phyloP scores from a whole-genome alignment of 2,329 filamentous ascomycete species.

The Cercospora nicotianae region DNA sequence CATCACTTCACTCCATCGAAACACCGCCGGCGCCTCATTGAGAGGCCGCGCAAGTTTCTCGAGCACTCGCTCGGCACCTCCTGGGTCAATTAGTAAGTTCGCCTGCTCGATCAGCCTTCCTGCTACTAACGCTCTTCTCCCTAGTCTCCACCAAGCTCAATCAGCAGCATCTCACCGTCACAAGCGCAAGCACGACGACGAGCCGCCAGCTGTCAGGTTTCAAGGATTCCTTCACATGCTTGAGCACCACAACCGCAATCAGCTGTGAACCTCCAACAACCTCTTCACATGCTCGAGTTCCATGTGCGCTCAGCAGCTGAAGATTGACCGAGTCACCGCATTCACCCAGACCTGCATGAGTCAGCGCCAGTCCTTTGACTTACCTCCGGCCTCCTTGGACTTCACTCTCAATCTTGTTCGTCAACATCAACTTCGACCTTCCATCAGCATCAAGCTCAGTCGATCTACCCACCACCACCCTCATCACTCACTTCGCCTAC shows the following conservation, averaged over 20 bases:
- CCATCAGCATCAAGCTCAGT: neutral
- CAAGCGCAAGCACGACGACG: neutral
- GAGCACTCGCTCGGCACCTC: neutral
- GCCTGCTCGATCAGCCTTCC: neutral
- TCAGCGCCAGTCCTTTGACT: neutral
- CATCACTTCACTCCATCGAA: neutral
- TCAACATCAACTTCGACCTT: neutral
- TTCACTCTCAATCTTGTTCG: neutral
- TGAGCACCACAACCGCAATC: neutral
- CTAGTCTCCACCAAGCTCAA: neutral
- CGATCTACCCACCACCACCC: too few species aligned
- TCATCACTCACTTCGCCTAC: neutral
- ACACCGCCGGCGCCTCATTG: neutral
- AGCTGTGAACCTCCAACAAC: neutral
- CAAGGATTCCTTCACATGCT: neutral
- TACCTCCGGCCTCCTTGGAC: neutral
- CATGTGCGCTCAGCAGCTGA: neutral
- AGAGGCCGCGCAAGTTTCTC: neutral
- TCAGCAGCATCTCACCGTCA: neutral
- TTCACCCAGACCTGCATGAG: neutral
- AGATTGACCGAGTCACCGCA: neutral
- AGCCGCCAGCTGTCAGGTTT: neutral
- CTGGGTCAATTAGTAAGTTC: neutral
- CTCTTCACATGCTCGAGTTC: neutral
- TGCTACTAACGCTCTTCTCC: neutral